phyloP scores from a whole-genome alignment of 495 filamentous ascomycete species.

The Podospora didyma region DNA sequence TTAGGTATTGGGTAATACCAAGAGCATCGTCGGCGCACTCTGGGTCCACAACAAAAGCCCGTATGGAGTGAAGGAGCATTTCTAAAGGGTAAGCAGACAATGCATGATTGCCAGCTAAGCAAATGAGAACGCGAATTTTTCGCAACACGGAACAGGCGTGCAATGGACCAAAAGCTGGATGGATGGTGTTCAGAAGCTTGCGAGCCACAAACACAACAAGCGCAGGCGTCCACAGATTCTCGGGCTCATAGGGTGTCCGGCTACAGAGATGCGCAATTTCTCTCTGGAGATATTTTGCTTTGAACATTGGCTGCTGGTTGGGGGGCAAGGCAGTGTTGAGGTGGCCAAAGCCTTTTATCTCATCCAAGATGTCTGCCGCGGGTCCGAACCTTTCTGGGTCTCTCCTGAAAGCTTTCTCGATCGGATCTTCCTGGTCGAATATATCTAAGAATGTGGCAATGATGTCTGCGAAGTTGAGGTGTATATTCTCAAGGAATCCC shows the following conservation, averaged over 20 bases:
- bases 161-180: slow-evolving; percentile 82
- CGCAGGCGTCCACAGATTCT: slow-evolving; percentile 70
- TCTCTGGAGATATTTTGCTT: slow-evolving; percentile 64
- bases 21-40: slow-evolving; percentile 91
- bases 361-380: slow-evolving; percentile 57
- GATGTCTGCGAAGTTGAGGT: slow-evolving; percentile 68
- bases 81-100: slow-evolving; percentile 81
- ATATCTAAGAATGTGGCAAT: slow-evolving; percentile 73
- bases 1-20: slow-evolving; percentile 80
- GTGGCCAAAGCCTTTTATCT: slow-evolving; percentile 61
- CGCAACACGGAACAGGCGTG: slow-evolving; percentile 82
- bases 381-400: slow-evolving; percentile 48
- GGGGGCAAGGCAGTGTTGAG: slow-evolving; percentile 59
- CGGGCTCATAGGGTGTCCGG: slow-evolving; percentile 58
- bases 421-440: slow-evolving; percentile 60
- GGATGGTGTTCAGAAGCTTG: slow-evolving; percentile 71
- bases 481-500: slow-evolving; percentile 54
- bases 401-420: slow-evolving; percentile 69
- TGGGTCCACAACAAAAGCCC: slow-evolving; percentile 71
- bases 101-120: slow-evolving; percentile 66
- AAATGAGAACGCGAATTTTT: slow-evolving; percentile 77
- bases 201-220: slow-evolving; percentile 73
- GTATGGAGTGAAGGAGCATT: slow-evolving; percentile 79
- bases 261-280: slow-evolving; percentile 74
- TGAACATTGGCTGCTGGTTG: slow-evolving; percentile 84